phyloP scores from a whole-genome alignment of 1,284 basidiomycete species.

The Filobasidium uniguttulatum region DNA sequence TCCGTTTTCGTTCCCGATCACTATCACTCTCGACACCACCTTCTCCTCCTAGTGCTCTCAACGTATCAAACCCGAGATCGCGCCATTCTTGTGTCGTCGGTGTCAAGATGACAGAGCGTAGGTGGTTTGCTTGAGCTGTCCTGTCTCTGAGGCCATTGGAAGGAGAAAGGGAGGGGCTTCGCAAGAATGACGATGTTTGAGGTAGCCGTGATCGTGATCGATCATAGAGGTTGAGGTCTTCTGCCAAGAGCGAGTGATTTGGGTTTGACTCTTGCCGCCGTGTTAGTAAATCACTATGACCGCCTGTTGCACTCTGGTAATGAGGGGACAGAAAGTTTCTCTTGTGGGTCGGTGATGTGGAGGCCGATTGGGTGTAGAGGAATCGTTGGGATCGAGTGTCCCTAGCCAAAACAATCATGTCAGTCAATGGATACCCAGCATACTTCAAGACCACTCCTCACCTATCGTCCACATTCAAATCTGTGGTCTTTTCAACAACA shows the following conservation, averaged over 20 bases:
- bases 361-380: no score
- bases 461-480: constrained; percentile 25
- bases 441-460: no score
- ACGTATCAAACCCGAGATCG: constrained; percentile 20
- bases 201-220: constrained; percentile 29
- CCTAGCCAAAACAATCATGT: no score
- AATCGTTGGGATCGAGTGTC: no score
- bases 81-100: constrained; percentile 39
- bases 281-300: no score
- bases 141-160: constrained; percentile 12
- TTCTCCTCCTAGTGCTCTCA: constrained; percentile 11
- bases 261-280: no score
- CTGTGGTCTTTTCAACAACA: constrained; percentile 13
- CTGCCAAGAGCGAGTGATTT: no score
- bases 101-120: constrained; percentile 38
- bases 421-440: no score
- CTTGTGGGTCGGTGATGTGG: no score
- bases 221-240: no score
- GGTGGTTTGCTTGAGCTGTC: constrained; percentile 5
- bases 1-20: constrained; percentile 1
- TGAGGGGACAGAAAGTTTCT: no score
- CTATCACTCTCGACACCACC: constrained; percentile 11
- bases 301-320: no score
- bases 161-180: constrained; percentile 22
- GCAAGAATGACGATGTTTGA: constrained; percentile 31